These are phyloP conservation scores for Hortiboletus flavorubellus DNA, from an alignment of 768 basidiomycete species.

Conservation along the genomic window DNA sequence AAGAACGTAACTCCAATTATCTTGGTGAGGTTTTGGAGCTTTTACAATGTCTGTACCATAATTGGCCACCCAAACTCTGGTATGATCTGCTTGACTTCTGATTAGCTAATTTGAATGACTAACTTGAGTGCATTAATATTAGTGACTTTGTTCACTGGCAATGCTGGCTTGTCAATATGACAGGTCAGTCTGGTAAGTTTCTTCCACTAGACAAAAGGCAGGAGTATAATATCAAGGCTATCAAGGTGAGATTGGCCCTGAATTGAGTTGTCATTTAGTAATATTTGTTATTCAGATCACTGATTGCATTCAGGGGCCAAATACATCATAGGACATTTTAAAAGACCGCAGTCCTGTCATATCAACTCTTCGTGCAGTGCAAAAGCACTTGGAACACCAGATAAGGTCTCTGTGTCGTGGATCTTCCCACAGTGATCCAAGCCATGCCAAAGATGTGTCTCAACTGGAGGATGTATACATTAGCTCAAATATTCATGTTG, in stretches of 20 bases:
- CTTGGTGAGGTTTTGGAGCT: neutral
- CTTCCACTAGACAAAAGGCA: slow-evolving; percentile 32
- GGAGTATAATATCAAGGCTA: slow-evolving; percentile 37
- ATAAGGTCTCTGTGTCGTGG: slow-evolving; percentile 26
- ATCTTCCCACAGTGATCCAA: too few relatives aligned
- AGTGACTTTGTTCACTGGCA: neutral
- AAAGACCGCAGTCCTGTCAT: slow-evolving; percentile 35
- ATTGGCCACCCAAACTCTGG: neutral
- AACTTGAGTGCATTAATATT: too few relatives aligned
- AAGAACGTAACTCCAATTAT: neutral
- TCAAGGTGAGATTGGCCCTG: slow-evolving; percentile 22
- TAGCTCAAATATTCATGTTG: too few relatives aligned
- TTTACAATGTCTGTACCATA: neutral
- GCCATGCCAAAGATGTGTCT: too few relatives aligned
- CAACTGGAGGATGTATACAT: too few relatives aligned
- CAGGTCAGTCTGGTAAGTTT: slow-evolving; percentile 23
- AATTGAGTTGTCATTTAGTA: too few relatives aligned
- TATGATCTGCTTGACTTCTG: too few relatives aligned
- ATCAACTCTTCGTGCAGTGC: slow-evolving; percentile 22
- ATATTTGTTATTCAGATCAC: slow-evolving; percentile 8
- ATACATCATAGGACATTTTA: slow-evolving; percentile 31
- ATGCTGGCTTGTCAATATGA: slow-evolving; percentile 31
- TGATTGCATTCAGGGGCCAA: slow-evolving; percentile 33
- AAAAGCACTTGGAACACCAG: slow-evolving; percentile 26
- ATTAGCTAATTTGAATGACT: too few relatives aligned